These are phyloP conservation scores for Cadophora malorum DNA, from an alignment of 2,329 filamentous ascomycete species.

Conservation along the genomic window DNA sequence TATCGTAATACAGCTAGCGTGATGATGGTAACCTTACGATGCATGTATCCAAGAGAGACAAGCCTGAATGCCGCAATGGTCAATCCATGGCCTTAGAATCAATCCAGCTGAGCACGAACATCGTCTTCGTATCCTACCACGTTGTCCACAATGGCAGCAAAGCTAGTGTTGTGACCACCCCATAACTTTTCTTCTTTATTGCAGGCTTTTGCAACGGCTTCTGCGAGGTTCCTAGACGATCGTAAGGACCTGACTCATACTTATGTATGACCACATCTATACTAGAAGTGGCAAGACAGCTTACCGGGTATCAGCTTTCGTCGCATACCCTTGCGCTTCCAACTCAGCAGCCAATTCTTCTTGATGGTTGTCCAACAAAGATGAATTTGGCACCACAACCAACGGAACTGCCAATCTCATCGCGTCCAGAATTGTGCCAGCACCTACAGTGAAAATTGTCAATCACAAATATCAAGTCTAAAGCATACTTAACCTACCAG, in stretches of 20 bases:
- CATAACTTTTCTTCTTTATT: constrained; percentile 34
- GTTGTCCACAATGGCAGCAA: constrained; percentile 37
- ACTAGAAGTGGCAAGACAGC: constrained; percentile 11
- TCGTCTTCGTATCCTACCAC: constrained; percentile 41
- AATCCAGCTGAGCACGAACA: constrained; percentile 34
- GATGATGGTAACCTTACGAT: neutral
- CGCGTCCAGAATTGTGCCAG: constrained; percentile 86
- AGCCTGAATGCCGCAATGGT: neutral
- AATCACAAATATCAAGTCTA: neutral
- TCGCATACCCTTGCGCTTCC: constrained; percentile 74
- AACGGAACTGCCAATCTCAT: constrained; percentile 76
- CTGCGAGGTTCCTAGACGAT: constrained; percentile 29
- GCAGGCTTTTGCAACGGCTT: constrained; percentile 36
- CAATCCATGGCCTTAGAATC: neutral
- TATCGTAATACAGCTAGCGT: neutral
- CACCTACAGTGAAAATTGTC: constrained; percentile 61
- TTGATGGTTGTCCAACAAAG: constrained; percentile 89
- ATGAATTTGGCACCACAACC: constrained; percentile 87
- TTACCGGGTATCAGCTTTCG: constrained; percentile 48
- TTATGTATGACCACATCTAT: neutral
- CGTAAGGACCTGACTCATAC: neutral
- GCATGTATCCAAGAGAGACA: neutral
- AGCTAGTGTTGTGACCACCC: constrained; percentile 31
- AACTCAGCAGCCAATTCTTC: constrained; percentile 82
- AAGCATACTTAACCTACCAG: constrained; percentile 63